Evolutionary conservation across 768 basidiomycete species (phyloP).

Genomic region (Tylopilus intermedius): DNA sequence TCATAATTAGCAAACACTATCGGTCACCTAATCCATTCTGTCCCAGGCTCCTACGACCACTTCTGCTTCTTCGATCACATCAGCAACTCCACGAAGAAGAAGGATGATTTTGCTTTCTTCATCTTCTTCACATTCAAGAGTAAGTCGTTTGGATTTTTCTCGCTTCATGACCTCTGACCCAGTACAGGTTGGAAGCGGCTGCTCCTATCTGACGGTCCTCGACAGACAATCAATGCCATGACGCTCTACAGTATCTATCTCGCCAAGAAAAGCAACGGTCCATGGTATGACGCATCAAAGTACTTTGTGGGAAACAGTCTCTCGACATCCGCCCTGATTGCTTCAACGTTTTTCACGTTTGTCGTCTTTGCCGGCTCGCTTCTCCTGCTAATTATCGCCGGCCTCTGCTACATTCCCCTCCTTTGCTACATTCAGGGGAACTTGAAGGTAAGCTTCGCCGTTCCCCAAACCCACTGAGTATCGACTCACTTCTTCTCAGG

Average conservation of each 20-base stretch:
- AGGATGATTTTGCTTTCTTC: slow-evolving; percentile 98
- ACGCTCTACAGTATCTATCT: slow-evolving; percentile 91
- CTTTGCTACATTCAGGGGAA: slow-evolving; percentile 95
- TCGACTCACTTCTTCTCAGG: slow-evolving; percentile 39
- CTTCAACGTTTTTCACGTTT: slow-evolving; percentile 88
- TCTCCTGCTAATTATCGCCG: slow-evolving; percentile 76
- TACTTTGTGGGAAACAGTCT: slow-evolving; percentile 76
- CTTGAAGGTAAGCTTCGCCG: slow-evolving; percentile 60
- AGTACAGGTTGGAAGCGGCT: slow-evolving; percentile 78
- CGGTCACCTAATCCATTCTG: not conserved
- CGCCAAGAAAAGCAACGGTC: slow-evolving; percentile 44
- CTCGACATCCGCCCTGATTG: slow-evolving; percentile 77
- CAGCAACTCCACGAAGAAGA: slow-evolving; percentile 89
- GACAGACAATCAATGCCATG: slow-evolving; percentile 95
- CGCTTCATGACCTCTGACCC: not conserved
- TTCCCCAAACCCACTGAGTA: not conserved
- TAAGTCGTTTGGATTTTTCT: slow-evolving; percentile 32
- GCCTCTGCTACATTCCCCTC: slow-evolving; percentile 87
- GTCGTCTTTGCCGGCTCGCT: slow-evolving; percentile 82
- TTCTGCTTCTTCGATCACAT: slow-evolving; percentile 99
- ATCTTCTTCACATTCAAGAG: slow-evolving; percentile 99
- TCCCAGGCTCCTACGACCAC: slow-evolving; percentile 85
- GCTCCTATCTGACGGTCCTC: slow-evolving; percentile 88
- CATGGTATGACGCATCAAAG: slow-evolving; percentile 67
- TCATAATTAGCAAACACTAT: not conserved